Conservation (phyloP, 345 rosid species). For the Euphorbia peplus region DNA sequence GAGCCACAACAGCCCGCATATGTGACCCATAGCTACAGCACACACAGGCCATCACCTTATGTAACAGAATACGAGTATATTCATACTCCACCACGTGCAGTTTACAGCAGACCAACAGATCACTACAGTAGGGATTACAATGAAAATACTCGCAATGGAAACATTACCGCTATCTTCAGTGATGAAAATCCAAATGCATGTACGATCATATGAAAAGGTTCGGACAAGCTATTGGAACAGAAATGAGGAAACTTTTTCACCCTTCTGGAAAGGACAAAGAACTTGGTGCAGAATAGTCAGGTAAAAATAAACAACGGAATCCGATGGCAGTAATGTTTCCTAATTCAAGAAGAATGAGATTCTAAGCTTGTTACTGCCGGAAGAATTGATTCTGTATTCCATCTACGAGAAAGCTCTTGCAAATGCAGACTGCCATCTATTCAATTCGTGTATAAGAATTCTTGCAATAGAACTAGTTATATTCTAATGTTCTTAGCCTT, state of each 20-base stretch:
- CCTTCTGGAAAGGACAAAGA: conserved; percentile 11
- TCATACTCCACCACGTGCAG: conserved; percentile 29
- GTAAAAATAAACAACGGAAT: conserved; percentile 3
- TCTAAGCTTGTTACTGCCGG: conserved; percentile 38
- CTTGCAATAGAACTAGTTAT: conserved; percentile 9
- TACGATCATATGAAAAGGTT: conserved; percentile 35
- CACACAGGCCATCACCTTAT: conserved; percentile 51
- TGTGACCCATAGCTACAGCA: conserved; percentile 58
- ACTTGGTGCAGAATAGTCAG: conserved; percentile 21
- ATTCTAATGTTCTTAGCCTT: conserved; percentile 19
- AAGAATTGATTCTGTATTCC: conserved; percentile 44
- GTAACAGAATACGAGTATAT: conserved; percentile 47
- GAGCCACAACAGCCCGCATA: conserved; percentile 30
- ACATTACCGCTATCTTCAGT: conserved; percentile 60
- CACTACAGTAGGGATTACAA: conserved; percentile 36
- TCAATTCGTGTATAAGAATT: conserved; percentile 21
- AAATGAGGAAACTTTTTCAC: conserved; percentile 19
- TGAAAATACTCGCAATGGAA: conserved; percentile 35
- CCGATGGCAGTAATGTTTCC: conserved; percentile 15
- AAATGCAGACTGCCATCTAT: conserved; percentile 4
- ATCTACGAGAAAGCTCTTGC: conserved; percentile 15
- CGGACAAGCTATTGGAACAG: background rate
- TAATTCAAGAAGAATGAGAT: conserved; percentile 40
- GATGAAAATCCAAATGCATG: conserved; percentile 77
- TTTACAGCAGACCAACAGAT: conserved; percentile 40